Evolutionary conservation across 352 stramenopile species (phyloP).

Genomic region (Phytopythium mirpurense): DNA sequence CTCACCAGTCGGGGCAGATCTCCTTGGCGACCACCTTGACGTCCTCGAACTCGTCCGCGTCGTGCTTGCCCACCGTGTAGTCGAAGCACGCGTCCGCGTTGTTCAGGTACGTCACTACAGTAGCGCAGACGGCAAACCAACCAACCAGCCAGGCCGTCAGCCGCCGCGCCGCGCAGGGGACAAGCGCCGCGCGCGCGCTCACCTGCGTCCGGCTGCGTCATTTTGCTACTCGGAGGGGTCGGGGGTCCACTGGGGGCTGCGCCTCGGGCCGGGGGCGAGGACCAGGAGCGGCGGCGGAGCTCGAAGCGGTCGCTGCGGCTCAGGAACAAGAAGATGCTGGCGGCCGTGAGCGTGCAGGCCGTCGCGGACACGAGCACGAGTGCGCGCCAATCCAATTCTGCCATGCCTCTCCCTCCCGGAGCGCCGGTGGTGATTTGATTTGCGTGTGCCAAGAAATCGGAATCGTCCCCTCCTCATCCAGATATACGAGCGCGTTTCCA

Average conservation of each 20-base stretch:
- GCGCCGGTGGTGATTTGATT: no score
- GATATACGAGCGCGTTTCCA: neutral
- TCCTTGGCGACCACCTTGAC: slow-evolving; percentile 66
- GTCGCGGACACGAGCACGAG: slow-evolving; percentile 46
- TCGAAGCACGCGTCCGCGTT: slow-evolving; percentile 68
- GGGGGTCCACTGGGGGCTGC: no score
- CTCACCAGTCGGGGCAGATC: slow-evolving; percentile 63
- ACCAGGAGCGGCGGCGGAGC: slow-evolving; percentile 10
- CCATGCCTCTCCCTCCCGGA: no score
- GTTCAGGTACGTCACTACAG: slow-evolving; percentile 83
- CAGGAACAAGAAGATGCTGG: slow-evolving; percentile 42
- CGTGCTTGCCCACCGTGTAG: slow-evolving; percentile 58
- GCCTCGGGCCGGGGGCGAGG: slow-evolving; percentile 7
- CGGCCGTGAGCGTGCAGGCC: slow-evolving; percentile 55
- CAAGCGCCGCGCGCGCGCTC: slow-evolving; percentile 7
- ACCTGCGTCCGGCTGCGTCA: slow-evolving; percentile 3
- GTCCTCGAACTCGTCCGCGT: slow-evolving; percentile 73
- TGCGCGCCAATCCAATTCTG: slow-evolving; percentile 41
- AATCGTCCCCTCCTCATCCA: neutral
- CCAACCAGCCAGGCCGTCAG: no score
- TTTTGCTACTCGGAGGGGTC: slow-evolving; percentile 6
- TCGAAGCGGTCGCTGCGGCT: slow-evolving; percentile 11
- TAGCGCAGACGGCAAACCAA: no score
- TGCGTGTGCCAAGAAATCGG: neutral
- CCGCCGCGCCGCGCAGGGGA: no score